A percentile compares a stretch with the other conserved stretches of the same genome.
These are phyloP conservation scores for Jaapia argillacea DNA, from an alignment of 768 basidiomycete genomes.

Conservation along the genomic window DNA sequence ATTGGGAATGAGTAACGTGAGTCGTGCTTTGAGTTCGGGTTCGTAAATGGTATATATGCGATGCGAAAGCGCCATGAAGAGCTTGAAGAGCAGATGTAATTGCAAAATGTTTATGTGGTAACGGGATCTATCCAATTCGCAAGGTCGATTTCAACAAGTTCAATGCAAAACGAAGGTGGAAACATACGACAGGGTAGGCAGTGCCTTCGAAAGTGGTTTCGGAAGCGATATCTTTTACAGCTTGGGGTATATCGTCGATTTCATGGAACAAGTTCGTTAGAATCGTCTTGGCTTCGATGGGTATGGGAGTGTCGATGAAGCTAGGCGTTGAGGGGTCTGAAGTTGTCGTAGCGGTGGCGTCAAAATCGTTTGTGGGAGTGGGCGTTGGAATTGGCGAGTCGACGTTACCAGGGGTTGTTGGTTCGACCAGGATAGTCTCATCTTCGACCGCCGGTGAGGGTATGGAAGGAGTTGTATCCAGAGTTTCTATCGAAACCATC, in stretches of 20 bases:
- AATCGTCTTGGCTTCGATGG: not conserved
- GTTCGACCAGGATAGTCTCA: not conserved
- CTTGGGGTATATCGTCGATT: not conserved
- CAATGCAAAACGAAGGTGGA: not conserved
- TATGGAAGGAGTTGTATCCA: not conserved
- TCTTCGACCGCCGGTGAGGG: not conserved
- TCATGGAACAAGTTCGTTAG: not conserved
- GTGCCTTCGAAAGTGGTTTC: not conserved
- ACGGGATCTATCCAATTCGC: not conserved
- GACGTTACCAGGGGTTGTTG: not conserved
- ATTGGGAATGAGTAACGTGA: too few relatives aligned
- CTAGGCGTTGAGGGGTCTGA: not conserved
- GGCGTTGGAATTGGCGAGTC: not conserved
- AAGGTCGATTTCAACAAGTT: not conserved
- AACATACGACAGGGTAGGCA: not conserved
- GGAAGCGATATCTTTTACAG: not conserved
- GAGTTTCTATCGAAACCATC: too few relatives aligned
- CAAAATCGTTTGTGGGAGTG: not conserved
- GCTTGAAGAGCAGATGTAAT: not conserved
- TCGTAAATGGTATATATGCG: not conserved
- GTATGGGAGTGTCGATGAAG: not conserved
- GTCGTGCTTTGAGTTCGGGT: too few relatives aligned
- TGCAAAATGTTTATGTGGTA: not conserved
- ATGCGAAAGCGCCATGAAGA: not conserved
- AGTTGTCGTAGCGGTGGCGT: not conserved